These are phyloP conservation scores for Metrosideros polymorpha DNA, from an alignment of 441 rosid genomes.

Conservation along the genomic window DNA sequence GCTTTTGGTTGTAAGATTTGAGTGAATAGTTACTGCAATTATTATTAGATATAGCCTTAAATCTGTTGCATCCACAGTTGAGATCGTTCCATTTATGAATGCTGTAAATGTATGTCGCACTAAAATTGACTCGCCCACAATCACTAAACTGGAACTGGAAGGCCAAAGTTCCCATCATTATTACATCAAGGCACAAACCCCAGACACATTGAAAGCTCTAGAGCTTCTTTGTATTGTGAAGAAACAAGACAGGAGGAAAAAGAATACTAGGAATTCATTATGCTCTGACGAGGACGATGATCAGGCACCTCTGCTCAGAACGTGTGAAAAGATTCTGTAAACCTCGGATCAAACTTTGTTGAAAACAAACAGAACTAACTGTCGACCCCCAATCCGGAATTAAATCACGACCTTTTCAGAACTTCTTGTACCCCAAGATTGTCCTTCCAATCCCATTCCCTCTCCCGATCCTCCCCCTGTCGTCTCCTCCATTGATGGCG, in stretches of 20 bases:
- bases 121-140: not conserved
- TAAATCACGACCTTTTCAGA: slow-evolving; percentile 6
- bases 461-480: slow-evolving; percentile 14
- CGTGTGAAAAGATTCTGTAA: not conserved
- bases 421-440: slow-evolving; percentile 34
- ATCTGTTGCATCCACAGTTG: not conserved
- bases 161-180: not conserved
- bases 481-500: slow-evolving; percentile 49
- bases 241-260: not conserved
- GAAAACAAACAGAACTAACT: not conserved
- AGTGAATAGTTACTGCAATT: not conserved
- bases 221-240: not conserved
- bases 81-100: not conserved
- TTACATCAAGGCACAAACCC: not conserved
- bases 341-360: not conserved
- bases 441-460: slow-evolving; percentile 23
- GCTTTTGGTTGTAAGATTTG: not conserved
- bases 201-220: not conserved
- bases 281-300: not conserved
- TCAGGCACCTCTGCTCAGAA: not conserved
- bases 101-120: not conserved
- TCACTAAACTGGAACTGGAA: not conserved
- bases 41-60: not conserved
- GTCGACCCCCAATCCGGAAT: not conserved
- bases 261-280: not conserved